Evolutionary conservation across 768 basidiomycete genomes (phyloP), one percentile per base, ranked within the genome.

Genomic region (Leccinum truebloodii): DNA sequence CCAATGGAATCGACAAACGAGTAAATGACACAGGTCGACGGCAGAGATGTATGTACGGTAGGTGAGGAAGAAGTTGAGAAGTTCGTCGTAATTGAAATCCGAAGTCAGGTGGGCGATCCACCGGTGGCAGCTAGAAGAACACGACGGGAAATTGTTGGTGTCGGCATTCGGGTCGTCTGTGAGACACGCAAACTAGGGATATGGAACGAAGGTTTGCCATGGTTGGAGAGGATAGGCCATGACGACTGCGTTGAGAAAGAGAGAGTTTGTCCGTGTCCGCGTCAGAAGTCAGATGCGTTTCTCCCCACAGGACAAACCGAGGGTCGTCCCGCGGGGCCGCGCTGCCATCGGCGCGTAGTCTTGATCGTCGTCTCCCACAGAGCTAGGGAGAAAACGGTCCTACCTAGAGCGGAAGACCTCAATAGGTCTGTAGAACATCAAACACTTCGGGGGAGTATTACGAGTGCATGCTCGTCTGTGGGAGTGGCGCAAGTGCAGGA

Each of bases 31-130:
- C 32, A 97, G 80, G 67, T 94, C 92, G 58, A 89, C 79, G 3
- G 90, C 86, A 55, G 81, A 81, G 71, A 95, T 82, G 73, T 94
- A 95, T 49, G 90, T 86, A 58, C 94, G 86, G 70, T 94, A 96
- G 2, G 94, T 95, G 71, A 95, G 82, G 82, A 97, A 94, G 72
- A 95, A 95, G 67, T 91, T 87, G 59, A 94, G 81, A 30, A 95
- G 80, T 66, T 94, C 91, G 71, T 94, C 93, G 60, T 92, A 91
- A 72, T 90, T 86, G 67, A 94, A 78, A 66, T 90, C 88, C 67
- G 88, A 90, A 32, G 95, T 95, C 53, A 96, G 77, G 68, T 96
- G 92, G 1, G 92, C 93, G 57, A 97, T 88, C 92, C 92, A 94
- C 1, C 94, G 87, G 72, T 95, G 26, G 26, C 26, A 26, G 26